These are phyloP conservation scores for Pyrus hybrid DNA, from an alignment of 331 rosid genomes.

Conservation along the genomic window DNA sequence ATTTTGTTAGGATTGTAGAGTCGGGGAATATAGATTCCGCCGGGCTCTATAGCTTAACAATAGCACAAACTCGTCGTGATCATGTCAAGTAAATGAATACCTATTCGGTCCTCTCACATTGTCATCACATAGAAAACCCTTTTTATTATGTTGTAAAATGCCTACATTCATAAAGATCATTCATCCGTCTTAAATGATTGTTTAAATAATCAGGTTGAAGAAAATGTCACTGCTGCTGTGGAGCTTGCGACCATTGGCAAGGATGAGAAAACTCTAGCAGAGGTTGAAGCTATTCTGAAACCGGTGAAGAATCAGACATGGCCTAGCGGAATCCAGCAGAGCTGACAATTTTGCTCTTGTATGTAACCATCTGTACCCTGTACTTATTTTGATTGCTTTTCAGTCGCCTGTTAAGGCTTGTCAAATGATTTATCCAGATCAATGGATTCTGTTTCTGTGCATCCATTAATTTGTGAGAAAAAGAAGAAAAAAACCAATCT, in stretches of 20 bases:
- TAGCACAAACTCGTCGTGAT: background rate
- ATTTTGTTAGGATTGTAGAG: background rate
- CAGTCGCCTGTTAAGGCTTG: background rate
- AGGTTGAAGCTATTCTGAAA: constrained; percentile 65
- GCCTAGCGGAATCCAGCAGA: constrained; percentile 58
- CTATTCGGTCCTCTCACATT: background rate
- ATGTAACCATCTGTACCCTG: constrained; percentile 8
- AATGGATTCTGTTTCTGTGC: background rate
- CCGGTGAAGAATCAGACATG: constrained; percentile 85
- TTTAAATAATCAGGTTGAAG: constrained; percentile 49
- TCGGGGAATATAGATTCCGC: constrained; percentile 1
- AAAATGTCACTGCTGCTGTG: constrained; percentile 69
- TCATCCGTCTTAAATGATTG: background rate
- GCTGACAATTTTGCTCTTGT: constrained; percentile 26
- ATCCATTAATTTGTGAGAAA: background rate
- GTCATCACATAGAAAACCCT: background rate
- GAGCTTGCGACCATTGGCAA: constrained; percentile 59
- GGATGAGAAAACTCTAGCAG: constrained; percentile 52
- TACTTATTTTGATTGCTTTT: background rate
- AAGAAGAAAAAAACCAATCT: background rate
- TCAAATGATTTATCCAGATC: too few relatives aligned
- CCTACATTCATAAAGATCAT: background rate
- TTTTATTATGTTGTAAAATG: constrained; percentile 2
- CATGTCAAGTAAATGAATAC: constrained; percentile 5
- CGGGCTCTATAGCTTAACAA: background rate